These are phyloP conservation scores for Stagonosporopsis cucurbitacearum DNA, from an alignment of 2,329 filamentous ascomycete species.

Conservation along the genomic window DNA sequence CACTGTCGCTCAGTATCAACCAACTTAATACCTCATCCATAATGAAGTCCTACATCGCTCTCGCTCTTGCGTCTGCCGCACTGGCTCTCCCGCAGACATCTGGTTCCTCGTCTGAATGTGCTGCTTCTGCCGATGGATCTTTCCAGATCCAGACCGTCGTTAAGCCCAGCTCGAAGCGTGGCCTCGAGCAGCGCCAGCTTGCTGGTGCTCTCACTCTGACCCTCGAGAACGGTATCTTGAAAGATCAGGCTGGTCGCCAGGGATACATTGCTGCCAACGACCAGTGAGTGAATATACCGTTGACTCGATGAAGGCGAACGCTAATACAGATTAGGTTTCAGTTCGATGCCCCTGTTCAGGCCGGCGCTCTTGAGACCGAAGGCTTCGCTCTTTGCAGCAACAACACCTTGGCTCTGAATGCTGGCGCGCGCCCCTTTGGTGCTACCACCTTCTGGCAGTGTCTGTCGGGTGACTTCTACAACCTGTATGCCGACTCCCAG, in stretches of 20 bases:
- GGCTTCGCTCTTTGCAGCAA: slow-evolving; percentile 77
- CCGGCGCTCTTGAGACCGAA: slow-evolving; percentile 71
- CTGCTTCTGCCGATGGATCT: slow-evolving; percentile 56
- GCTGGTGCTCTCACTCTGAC: slow-evolving; percentile 63
- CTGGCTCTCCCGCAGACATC: slow-evolving; percentile 36
- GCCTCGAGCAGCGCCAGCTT: slow-evolving; percentile 37
- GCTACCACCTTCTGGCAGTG: slow-evolving; percentile 77
- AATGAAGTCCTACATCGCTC: slow-evolving; percentile 43
- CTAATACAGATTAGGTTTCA: slow-evolving; percentile 46
- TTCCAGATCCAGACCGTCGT: slow-evolving; percentile 67
- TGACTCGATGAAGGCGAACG: too few relatives aligned
- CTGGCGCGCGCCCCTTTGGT: slow-evolving; percentile 32
- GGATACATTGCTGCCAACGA: slow-evolving; percentile 82
- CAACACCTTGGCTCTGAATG: slow-evolving; percentile 71
- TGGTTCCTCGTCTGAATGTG: slow-evolving; percentile 63
- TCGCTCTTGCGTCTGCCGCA: slow-evolving; percentile 40
- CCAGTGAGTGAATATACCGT: slow-evolving; percentile 56
- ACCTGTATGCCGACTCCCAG: slow-evolving; percentile 76
- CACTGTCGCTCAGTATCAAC: slow-evolving; percentile 20
- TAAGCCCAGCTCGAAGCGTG: slow-evolving; percentile 31
- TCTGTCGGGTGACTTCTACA: slow-evolving; percentile 76
- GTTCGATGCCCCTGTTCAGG: slow-evolving; percentile 59
- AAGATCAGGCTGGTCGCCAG: slow-evolving; percentile 69
- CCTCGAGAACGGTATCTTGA: slow-evolving; percentile 68
- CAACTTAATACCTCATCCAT: slow-evolving; percentile 15